Evolutionary conservation across 371 early-diverging fungal species (phyloP).

Genomic region (Batkoa obscura): DNA sequence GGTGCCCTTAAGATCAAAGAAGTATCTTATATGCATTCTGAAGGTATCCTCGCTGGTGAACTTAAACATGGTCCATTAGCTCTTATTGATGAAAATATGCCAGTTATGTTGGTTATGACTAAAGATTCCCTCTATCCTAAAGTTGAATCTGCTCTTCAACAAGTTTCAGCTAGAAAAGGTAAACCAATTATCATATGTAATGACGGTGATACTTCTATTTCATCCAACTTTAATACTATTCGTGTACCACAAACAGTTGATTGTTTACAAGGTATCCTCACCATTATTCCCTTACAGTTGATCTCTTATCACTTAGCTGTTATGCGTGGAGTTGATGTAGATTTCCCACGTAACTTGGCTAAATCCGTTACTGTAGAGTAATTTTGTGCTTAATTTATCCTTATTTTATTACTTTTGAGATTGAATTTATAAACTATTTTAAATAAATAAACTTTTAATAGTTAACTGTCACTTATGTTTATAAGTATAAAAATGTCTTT

Average conservation of each 20-base stretch:
- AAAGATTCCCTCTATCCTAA: constrained; percentile 71
- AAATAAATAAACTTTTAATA: too few species aligned
- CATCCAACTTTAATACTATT: constrained; percentile 50
- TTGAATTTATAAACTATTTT: too few species aligned
- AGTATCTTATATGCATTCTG: constrained; percentile 93
- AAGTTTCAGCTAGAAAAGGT: constrained; percentile 94
- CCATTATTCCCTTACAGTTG: constrained; percentile 94
- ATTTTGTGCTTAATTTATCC: not conserved
- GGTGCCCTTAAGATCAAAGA: constrained; percentile 99
- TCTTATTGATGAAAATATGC: constrained; percentile 94
- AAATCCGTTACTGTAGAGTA: constrained; percentile 47
- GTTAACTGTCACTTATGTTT: too few species aligned
- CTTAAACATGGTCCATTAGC: constrained; percentile 99
- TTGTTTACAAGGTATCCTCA: constrained; percentile 66
- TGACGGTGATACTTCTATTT: constrained; percentile 53
- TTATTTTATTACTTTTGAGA: too few species aligned
- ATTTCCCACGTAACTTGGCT: constrained; percentile 98
- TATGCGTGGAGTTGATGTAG: constrained; percentile 89
- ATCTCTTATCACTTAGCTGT: constrained; percentile 96
- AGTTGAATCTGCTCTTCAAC: constrained; percentile 90
- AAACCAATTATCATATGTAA: constrained; percentile 95
- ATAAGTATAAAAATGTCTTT: too few species aligned
- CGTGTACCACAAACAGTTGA: constrained; percentile 89
- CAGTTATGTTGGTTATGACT: constrained; percentile 86
- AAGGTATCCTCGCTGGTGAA: constrained; percentile 98